Evolutionary conservation across 2,329 filamentous ascomycete genomes (phyloP), one percentile per base, ranked within the genome.

Genomic region (Colletotrichum agaves): DNA sequence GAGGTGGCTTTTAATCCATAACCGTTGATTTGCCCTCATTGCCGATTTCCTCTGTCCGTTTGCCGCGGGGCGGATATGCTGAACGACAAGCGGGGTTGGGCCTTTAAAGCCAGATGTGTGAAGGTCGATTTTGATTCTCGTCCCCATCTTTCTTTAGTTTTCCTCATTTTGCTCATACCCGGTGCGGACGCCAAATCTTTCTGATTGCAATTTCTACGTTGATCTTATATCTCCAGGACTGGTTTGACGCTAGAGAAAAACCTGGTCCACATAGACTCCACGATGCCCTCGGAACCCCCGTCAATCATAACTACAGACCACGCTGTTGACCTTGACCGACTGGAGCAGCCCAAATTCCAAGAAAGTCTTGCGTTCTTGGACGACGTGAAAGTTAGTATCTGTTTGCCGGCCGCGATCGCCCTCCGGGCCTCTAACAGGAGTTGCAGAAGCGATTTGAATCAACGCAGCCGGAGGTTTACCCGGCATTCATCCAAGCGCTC

Each of bases 401-500:
- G 3, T 13, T 37, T 12, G 15, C 19, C 2, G 15, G 10, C 19
- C 33, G 17, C 31, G 17, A 43, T 19, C 21, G 7, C 11, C 13
- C 3, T 37, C 11, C 27, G 8, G 27, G 27, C 13, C 35, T 37
- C 63, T 58, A 21, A 67, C 52, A n/a, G 2, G 21, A 7, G 23
- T 19, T 12, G 11, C 53, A 67, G 64, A 52, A 19, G 33, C 59
- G 64, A n/a, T 67, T 67, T 31, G 64, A 63, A 37, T 5, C 52
- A 13, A 47, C 64, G 2, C 52, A 37, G 52, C 60, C 64, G 7
- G 64, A 67, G 15, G 46, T 67, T 21, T 67, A 67, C 44, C 59
- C 46, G 27, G 61, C 60, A 4, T 46, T 63, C 21, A 63, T 59
- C 11, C 53, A 59, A 41, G 64, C 52, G 10, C 60, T 67, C 23